These are phyloP conservation scores for Onygena corvina DNA, from an alignment of 2,329 filamentous ascomycete genomes.

Conservation along the genomic window DNA sequence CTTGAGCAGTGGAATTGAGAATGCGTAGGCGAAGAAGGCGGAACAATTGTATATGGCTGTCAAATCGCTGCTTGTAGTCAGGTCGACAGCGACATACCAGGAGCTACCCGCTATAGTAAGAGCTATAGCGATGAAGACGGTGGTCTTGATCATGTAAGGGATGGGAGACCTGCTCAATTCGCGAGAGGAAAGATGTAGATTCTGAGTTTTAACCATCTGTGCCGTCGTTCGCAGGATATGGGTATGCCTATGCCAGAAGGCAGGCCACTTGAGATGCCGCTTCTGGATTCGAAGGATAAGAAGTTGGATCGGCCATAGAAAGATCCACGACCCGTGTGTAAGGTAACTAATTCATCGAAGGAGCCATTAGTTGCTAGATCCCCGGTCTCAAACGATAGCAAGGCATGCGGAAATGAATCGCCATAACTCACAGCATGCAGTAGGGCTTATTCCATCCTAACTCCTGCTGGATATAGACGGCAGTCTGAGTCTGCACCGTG, in stretches of 20 bases:
- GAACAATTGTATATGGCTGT: constrained; percentile 99
- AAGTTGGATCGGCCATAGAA: constrained; percentile 81
- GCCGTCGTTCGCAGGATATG: constrained; percentile 53
- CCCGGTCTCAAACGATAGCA: neutral
- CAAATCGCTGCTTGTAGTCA: constrained; percentile 85
- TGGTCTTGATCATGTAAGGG: constrained; percentile 67
- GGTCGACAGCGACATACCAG: constrained; percentile 90
- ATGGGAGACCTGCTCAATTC: constrained; percentile 40
- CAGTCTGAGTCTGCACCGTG: constrained; percentile 88
- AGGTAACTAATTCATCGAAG: constrained; percentile 47
- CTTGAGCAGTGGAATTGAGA: constrained; percentile 77
- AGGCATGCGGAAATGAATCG: neutral
- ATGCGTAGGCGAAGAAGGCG: constrained; percentile 96
- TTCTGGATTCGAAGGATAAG: constrained; percentile 68
- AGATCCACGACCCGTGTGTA: constrained; percentile 84
- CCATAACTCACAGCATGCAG: constrained; percentile 71
- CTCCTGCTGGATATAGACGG: constrained; percentile 85
- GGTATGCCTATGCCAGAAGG: constrained; percentile 70
- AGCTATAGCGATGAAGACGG: constrained; percentile 68
- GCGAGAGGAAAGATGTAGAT: constrained; percentile 48
- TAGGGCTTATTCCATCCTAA: constrained; percentile 97
- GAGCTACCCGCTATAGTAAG: constrained; percentile 82
- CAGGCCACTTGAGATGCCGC: constrained; percentile 62
- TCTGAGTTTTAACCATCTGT: constrained; percentile 75
- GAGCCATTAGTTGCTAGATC: neutral